Base-by-base conservation (phyloP, 2,329 filamentous ascomycete genomes). In the Trichoderma atrobrunneum region DNA sequence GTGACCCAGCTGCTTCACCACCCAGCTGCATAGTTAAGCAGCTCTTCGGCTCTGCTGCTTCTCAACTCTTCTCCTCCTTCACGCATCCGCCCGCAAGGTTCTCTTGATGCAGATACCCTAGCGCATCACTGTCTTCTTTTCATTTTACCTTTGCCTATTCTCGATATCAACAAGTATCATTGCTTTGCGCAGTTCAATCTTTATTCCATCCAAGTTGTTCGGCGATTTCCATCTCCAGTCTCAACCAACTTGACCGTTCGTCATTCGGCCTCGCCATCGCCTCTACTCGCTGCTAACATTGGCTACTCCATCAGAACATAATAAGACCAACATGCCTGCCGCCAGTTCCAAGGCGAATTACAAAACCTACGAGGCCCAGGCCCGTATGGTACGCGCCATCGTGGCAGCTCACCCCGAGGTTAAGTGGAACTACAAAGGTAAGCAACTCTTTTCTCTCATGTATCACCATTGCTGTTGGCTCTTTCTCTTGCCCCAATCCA, bases 361-460 rank as follows among this genome's bases (percentile, higher is more conserved):
- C 81, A 87, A 86, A 74, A 84, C 83, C 2, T 90, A 89, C 77
- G 89, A 91, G 78, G 84, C 87, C 0, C 87, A 89, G 74, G 85
- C 86, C 24, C 88, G 89, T 60, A 85, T 91, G 43, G 82, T 91
- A 3, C 86, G 88, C 1, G 89, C 89, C 6, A 86, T 91, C 28
- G 81, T 91, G 0, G 89, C 89, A 0, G 87, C 88, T 3, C 84
- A 88, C 69, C 86, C 86, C 0, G 81, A 82, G 0, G 76, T 87
- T 0, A 88, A 86, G 73, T 85, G 90, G 68, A 88, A 91, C 78
- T 90, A 87, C 79, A 87, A 86, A 76, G 88, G 89, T 91, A 85
- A 82, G 87, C 76, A 26, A 54, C 70, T 66, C 5, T 54, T 16
- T 34, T 30, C 5, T 26, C 28, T 30, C n/a, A 7, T 12, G 6